Evolutionary conservation across 2,329 filamentous ascomycete species (phyloP).

Genomic region (Aspergillus arachidicola): DNA sequence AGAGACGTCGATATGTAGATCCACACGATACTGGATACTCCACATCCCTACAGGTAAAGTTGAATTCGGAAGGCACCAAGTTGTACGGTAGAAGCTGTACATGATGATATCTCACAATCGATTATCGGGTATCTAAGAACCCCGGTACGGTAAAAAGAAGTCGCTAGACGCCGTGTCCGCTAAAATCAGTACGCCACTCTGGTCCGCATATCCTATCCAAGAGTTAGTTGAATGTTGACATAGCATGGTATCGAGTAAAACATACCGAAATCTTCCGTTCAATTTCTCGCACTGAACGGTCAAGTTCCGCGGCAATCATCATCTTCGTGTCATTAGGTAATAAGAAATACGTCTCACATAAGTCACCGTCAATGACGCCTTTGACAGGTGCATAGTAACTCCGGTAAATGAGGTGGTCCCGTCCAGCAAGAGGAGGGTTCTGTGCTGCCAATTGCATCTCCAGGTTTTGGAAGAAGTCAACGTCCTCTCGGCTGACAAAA

Average conservation of each 20-base stretch:
- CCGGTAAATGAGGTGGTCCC: constrained; percentile 94
- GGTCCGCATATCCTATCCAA: constrained; percentile 57
- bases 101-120: constrained; percentile 19
- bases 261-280: constrained; percentile 86
- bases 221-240: constrained; percentile 17
- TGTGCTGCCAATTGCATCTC: constrained; percentile 86
- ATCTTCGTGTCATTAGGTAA: constrained; percentile 87
- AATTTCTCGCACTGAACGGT: constrained; percentile 87
- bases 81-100: constrained; percentile 12
- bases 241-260: constrained; percentile 9
- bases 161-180: constrained; percentile 27
- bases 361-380: constrained; percentile 92
- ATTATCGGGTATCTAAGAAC: constrained; percentile 29
- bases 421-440: constrained; percentile 83
- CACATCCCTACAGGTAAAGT: not conserved
- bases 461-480: constrained; percentile 95
- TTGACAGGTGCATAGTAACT: constrained; percentile 97
- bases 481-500: constrained; percentile 87
- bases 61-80: not conserved
- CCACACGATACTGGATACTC: not conserved
- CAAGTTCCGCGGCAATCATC: constrained; percentile 90
- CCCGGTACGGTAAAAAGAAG: constrained; percentile 23
- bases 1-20: constrained; percentile 40
- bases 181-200: constrained; percentile 55
- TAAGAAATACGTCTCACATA: constrained; percentile 88